phyloP scores from a whole-genome alignment of 768 basidiomycete genomes.

The Lenzites betulinus region DNA sequence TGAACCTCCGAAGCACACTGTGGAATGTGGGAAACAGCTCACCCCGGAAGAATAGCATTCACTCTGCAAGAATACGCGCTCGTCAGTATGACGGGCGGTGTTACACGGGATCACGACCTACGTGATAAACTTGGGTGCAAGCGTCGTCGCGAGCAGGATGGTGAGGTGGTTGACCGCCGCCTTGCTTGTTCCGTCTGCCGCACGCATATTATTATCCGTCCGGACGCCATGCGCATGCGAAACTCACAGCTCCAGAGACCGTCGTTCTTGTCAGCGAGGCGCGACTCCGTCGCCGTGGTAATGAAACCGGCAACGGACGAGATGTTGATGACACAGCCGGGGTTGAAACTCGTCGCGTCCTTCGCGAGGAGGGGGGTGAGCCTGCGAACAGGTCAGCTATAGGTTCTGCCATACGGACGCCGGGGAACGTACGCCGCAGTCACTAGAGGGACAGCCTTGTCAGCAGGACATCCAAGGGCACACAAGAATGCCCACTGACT shows the following conservation, averaged over 20 bases:
- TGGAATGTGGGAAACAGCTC: slow-evolving; percentile 13
- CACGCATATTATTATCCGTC: background rate
- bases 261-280: slow-evolving; percentile 52
- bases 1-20: background rate
- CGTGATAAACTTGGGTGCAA: slow-evolving; percentile 64
- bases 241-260: slow-evolving; percentile 82
- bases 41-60: slow-evolving; percentile 86
- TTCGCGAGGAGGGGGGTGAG: slow-evolving; percentile 67
- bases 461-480: background rate
- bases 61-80: slow-evolving; percentile 47
- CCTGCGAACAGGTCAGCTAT: slow-evolving; percentile 29
- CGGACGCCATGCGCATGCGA: background rate
- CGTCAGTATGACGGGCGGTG: too few relatives aligned
- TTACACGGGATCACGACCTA: slow-evolving; percentile 37
- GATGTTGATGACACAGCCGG: slow-evolving; percentile 80
- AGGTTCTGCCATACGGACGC: slow-evolving; percentile 8
- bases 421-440: slow-evolving; percentile 45
- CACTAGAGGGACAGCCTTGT: slow-evolving; percentile 38
- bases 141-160: slow-evolving; percentile 65
- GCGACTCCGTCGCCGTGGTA: slow-evolving; percentile 48
- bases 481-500: slow-evolving; percentile 42
- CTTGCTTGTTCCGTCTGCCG: slow-evolving; percentile 75
- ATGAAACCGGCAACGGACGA: slow-evolving; percentile 68
- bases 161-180: slow-evolving; percentile 89
- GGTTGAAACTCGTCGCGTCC: slow-evolving; percentile 60